Conservation (phyloP, 305 asterid genomes). For the Rubia tinctorum region DNA sequence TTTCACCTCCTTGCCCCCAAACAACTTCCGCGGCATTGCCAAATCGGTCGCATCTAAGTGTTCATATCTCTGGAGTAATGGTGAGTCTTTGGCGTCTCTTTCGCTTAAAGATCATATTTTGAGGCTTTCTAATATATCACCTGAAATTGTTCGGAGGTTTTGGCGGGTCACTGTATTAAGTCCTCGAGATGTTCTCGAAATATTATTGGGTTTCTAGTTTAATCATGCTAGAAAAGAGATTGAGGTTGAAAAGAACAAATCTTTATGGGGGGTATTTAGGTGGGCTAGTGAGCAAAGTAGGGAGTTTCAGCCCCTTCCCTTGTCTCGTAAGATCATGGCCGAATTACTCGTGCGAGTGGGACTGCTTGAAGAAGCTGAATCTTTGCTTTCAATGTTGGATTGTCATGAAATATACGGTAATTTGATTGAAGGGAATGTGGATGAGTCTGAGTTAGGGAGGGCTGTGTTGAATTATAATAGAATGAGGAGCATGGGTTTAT, state of each 20-base stretch:
- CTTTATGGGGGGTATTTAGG: slow-evolving; percentile 72
- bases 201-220: slow-evolving; percentile 58
- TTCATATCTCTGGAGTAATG: slow-evolving; percentile 29
- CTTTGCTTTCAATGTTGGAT: slow-evolving; percentile 63
- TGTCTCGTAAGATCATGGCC: slow-evolving; percentile 68
- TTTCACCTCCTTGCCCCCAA: slow-evolving; percentile 25
- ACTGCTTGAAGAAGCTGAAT: slow-evolving; percentile 55
- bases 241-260: slow-evolving; percentile 50
- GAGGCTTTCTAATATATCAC: slow-evolving; percentile 55
- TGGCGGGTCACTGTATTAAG: slow-evolving; percentile 61
- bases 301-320: slow-evolving; percentile 54
- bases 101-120: slow-evolving; percentile 47
- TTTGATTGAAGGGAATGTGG: slow-evolving; percentile 64
- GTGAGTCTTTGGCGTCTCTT: slow-evolving; percentile 28
- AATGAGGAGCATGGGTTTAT: slow-evolving; percentile 60
- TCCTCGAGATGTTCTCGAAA: slow-evolving; percentile 65
- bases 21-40: slow-evolving; percentile 31
- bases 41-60: slow-evolving; percentile 38
- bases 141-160: slow-evolving; percentile 54
- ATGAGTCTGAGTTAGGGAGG: slow-evolving; percentile 47
- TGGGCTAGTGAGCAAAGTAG: slow-evolving; percentile 50
- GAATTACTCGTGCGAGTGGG: slow-evolving; percentile 63
- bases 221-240: slow-evolving; percentile 31
- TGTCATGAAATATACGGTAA: slow-evolving; percentile 57
- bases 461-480: slow-evolving; percentile 50